A percentile compares a stretch with the other conserved stretches of the same genome.
phyloP scores from a whole-genome alignment of 441 rosid species.

The Populus hybrid region DNA sequence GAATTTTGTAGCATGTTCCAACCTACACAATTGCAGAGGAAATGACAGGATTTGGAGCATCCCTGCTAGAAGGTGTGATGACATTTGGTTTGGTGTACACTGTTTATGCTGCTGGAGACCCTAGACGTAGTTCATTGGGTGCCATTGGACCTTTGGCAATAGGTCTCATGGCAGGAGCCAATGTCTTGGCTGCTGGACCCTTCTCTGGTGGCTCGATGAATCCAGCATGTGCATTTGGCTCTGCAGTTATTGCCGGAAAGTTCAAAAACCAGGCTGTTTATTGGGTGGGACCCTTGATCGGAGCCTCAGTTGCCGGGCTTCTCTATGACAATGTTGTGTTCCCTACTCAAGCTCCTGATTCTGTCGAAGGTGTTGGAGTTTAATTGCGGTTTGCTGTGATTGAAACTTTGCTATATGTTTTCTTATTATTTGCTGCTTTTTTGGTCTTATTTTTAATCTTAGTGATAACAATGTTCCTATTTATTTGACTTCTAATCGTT shows the following conservation, averaged over 20 bases:
- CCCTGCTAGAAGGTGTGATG: constrained; percentile 65
- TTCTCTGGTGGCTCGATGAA: constrained; percentile 93
- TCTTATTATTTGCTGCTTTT: background rate
- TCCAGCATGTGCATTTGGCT: constrained; percentile 81
- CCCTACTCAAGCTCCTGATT: constrained; percentile 35
- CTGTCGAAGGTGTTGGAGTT: constrained; percentile 33
- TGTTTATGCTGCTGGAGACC: constrained; percentile 57
- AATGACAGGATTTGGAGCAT: constrained; percentile 94
- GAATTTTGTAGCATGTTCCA: constrained; percentile 48
- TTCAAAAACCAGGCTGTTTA: constrained; percentile 92
- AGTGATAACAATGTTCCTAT: background rate
- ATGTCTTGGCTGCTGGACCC: constrained; percentile 66
- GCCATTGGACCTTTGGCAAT: constrained; percentile 55
- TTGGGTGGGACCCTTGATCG: constrained; percentile 93
- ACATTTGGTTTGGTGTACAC: constrained; percentile 72
- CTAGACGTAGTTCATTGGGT: constrained; percentile 38
- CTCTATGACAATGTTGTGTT: constrained; percentile 60
- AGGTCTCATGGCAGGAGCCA: constrained; percentile 75
- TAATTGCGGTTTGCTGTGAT: constrained; percentile 11
- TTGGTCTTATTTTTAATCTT: too few species aligned
- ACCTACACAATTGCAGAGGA: constrained; percentile 58
- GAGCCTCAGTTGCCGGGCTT: constrained; percentile 71
- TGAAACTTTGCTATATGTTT: background rate
- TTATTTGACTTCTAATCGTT: background rate
- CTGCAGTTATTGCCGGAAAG: constrained; percentile 62